Evolutionary conservation across 1,284 basidiomycete genomes (phyloP).

Genomic region (Fomes fomentarius): DNA sequence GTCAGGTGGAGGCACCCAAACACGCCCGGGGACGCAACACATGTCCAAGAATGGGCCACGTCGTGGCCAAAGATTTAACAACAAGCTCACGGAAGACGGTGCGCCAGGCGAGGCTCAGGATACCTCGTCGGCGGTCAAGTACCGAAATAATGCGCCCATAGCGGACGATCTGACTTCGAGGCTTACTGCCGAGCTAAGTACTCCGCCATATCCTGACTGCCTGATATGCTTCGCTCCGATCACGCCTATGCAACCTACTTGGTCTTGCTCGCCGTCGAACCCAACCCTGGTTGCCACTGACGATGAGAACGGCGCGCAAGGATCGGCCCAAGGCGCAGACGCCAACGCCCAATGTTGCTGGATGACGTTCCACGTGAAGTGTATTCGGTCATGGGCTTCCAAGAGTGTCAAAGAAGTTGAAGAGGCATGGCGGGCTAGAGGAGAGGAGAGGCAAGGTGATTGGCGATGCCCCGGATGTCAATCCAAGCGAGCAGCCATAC

Average conservation of each 20-base stretch:
- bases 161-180: constrained; percentile 70
- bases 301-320: constrained; percentile 28
- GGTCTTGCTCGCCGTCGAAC: constrained; percentile 75
- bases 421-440: constrained; percentile 76
- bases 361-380: constrained; percentile 85
- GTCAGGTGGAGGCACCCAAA: too few species aligned
- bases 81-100: constrained; percentile 17
- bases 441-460: constrained; percentile 68
- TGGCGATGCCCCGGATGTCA: constrained; percentile 93
- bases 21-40: too few species aligned
- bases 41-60: too few species aligned
- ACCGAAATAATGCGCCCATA: constrained; percentile 24
- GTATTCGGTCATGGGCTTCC: constrained; percentile 76
- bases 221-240: constrained; percentile 80
- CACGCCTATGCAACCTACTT: constrained; percentile 71
- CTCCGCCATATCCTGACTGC: constrained; percentile 76
- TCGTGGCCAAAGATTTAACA: constrained; percentile 19
- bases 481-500: constrained; percentile 65
- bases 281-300: constrained; percentile 41
- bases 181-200: constrained; percentile 64
- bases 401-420: constrained; percentile 79
- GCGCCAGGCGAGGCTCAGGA: constrained; percentile 1
- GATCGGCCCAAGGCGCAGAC: constrained; percentile 15
- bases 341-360: constrained; percentile 68
- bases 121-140: constrained; percentile 17